phyloP scores from a whole-genome alignment of 805 yeast genomes.

The Cyberlindnera subsufficiens region DNA sequence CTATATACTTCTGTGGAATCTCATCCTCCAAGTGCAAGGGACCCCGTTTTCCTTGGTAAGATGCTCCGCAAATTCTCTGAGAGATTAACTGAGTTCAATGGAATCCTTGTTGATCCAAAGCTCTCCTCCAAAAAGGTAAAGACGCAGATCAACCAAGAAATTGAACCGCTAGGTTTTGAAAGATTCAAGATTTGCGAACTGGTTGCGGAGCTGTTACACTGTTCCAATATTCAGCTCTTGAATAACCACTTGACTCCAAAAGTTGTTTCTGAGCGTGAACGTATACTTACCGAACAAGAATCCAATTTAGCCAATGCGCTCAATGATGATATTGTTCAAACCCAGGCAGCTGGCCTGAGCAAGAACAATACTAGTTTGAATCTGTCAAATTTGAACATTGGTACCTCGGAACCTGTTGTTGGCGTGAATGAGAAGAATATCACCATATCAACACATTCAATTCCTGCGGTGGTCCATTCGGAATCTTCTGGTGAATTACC shows the following conservation, averaged over 20 bases:
- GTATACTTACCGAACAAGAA: constrained; percentile 37
- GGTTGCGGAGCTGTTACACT: constrained; percentile 89
- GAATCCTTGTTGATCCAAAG: constrained; percentile 30
- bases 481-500: constrained; percentile 11
- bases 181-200: constrained; percentile 89
- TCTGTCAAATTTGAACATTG: constrained; percentile 20
- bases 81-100: constrained; percentile 49
- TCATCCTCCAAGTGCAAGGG: constrained; percentile 85
- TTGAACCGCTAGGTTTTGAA: constrained; percentile 87
- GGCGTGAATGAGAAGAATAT: constrained; percentile 21
- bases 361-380: constrained; percentile 10
- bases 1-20: constrained; percentile 66
- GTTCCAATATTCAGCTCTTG: constrained; percentile 89
- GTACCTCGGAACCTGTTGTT: constrained; percentile 25
- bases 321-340: constrained; percentile 19
- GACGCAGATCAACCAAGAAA: constrained; percentile 45
- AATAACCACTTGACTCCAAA: constrained; percentile 72
- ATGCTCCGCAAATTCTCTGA: constrained; percentile 70
- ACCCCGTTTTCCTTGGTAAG: constrained; percentile 85
- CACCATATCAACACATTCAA: constrained; percentile 21
- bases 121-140: constrained; percentile 25
- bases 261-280: constrained; percentile 66
- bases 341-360: neutral
- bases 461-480: constrained; percentile 6
- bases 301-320: constrained; percentile 22